Evolutionary conservation across 2,329 filamentous ascomycete genomes (phyloP).

Genomic region (Colletotrichum brevisporum): DNA sequence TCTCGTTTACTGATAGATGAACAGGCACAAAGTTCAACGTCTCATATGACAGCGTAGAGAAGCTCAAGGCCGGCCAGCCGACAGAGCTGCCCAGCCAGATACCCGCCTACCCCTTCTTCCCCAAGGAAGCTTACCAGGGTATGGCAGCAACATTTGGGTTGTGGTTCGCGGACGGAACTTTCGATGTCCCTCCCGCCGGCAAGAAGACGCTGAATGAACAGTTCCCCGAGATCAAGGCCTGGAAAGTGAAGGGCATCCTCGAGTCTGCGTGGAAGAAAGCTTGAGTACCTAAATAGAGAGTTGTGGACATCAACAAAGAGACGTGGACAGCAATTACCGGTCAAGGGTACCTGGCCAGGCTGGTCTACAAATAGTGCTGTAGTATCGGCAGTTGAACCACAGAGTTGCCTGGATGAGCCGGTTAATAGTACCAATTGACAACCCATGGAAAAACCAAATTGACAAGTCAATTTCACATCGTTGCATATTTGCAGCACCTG

Average conservation of each 20-base stretch:
- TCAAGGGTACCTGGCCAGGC: too few relatives aligned
- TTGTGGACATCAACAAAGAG: too few relatives aligned
- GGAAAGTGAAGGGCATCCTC: constrained; percentile 45
- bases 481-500: too few relatives aligned
- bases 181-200: constrained; percentile 38
- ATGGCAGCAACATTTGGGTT: constrained; percentile 44
- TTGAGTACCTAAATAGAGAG: neutral
- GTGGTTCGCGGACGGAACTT: constrained; percentile 42
- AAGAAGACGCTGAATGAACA: constrained; percentile 42
- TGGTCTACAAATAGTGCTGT: too few relatives aligned
- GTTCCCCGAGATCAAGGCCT: constrained; percentile 44
- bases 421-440: too few relatives aligned
- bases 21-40: constrained; percentile 53
- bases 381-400: too few relatives aligned
- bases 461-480: too few relatives aligned
- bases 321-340: too few relatives aligned
- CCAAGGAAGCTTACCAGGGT: constrained; percentile 44
- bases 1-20: too few relatives aligned
- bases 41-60: constrained; percentile 49
- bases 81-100: constrained; percentile 51
- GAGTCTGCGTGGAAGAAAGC: constrained; percentile 43
- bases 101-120: constrained; percentile 44
- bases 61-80: constrained; percentile 50
- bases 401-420: too few relatives aligned
- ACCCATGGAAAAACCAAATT: too few relatives aligned